Evolutionary conservation across 257 asterid genomes (phyloP).

Genomic region (Forsythia suspensa): DNA sequence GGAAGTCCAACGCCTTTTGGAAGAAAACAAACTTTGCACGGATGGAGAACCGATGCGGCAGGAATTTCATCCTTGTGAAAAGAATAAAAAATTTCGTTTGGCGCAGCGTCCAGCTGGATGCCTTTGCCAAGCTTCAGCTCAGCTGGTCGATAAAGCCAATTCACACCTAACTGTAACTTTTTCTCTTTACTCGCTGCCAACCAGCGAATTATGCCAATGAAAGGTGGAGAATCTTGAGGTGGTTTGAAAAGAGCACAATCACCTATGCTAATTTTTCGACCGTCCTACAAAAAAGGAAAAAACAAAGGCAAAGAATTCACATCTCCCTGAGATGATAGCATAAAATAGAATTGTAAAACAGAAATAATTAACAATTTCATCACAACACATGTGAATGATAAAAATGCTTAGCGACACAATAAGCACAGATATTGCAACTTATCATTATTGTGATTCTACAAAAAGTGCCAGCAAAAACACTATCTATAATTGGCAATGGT

Average conservation of each 20-base stretch:
- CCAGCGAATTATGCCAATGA: conserved; percentile 68
- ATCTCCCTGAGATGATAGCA: background rate
- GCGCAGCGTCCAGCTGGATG: conserved; percentile 59
- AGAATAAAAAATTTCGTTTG: conserved; percentile 83
- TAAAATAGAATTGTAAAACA: background rate
- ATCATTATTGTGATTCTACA: background rate
- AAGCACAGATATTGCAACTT: background rate
- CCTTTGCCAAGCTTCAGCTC: conserved; percentile 65
- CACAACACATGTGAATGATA: background rate
- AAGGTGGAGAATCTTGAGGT: conserved; percentile 72
- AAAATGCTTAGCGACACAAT: background rate
- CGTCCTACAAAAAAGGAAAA: conserved; percentile 54
- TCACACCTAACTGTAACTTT: conserved; percentile 57
- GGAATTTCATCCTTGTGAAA: conserved; percentile 79
- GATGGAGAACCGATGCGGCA: conserved; percentile 87
- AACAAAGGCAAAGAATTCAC: background rate
- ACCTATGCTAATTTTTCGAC: conserved; percentile 59
- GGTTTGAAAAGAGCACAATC: conserved; percentile 89
- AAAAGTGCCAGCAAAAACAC: background rate
- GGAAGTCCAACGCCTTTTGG: conserved; percentile 84
- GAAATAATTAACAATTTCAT: background rate
- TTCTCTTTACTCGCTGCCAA: conserved; percentile 44
- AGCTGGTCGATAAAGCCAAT: conserved; percentile 90
- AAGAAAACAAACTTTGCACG: conserved; percentile 97
- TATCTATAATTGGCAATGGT: background rate